A percentile compares a stretch with the other conserved stretches of the same genome.
These are phyloP conservation scores for Bruguiera sexangula DNA, from an alignment of 345 rosid species.

Conservation along the genomic window DNA sequence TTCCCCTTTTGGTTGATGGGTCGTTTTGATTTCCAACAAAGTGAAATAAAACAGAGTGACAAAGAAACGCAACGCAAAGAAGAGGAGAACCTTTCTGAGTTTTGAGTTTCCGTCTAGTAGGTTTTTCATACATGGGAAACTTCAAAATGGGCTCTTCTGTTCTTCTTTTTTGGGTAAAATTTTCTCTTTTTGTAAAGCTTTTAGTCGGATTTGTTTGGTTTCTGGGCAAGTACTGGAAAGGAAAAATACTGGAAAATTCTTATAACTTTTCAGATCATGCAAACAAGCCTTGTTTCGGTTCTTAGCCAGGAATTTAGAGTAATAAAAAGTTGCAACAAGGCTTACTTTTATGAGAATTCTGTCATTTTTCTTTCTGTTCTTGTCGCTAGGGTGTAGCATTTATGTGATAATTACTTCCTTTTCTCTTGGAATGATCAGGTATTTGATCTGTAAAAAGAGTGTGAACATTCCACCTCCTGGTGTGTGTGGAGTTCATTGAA, in stretches of 20 bases:
- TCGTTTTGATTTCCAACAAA: conserved; percentile 13
- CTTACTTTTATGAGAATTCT: conserved; percentile 26
- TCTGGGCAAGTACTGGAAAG: conserved; percentile 14
- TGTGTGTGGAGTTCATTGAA: conserved; percentile 5
- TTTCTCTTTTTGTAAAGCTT: background rate
- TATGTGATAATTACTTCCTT: conserved; percentile 7
- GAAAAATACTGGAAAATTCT: background rate
- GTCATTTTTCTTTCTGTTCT: conserved; percentile 23
- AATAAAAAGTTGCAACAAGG: conserved; percentile 4
- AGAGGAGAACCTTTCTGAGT: background rate
- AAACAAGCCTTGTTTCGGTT: conserved; percentile 7
- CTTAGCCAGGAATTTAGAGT: conserved; percentile 31
- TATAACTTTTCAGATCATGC: background rate
- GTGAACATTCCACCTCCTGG: conserved; percentile 5
- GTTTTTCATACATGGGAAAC: background rate
- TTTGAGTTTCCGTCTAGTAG: background rate
- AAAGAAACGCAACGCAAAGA: background rate
- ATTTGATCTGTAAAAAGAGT: conserved; percentile 16
- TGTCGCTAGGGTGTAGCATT: conserved; percentile 15
- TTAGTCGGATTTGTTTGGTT: conserved; percentile 17
- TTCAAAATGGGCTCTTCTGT: background rate
- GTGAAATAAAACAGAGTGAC: background rate
- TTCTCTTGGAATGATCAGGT: conserved; percentile 18
- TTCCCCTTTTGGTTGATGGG: background rate
- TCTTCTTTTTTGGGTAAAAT: background rate